Base-by-base conservation (phyloP, 2,329 filamentous ascomycete species). In the Xylaria sp. region DNA sequence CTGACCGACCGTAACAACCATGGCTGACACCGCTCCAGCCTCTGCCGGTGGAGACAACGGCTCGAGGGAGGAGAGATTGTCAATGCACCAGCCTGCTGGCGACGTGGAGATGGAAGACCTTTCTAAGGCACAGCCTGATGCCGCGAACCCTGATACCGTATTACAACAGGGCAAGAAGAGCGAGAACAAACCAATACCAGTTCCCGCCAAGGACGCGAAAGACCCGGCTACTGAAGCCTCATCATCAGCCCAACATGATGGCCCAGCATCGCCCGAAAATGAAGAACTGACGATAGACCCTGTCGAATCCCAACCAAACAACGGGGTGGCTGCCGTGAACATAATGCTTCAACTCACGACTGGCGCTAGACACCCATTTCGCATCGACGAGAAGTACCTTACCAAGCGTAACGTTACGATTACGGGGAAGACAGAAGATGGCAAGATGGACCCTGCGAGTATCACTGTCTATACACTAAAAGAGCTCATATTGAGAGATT, bases 401-500 rank as follows among this genome's bases (percentile, higher is more conserved):
- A 86, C 86, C 63, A 94, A 94, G 81, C 89, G 94, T 69, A 92
- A 91, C 74, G 92, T 97, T 63, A 88, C 87, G 57, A 88, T 96
- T 1, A 91, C 93, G 23, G 90, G 91, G 39, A 82, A 88, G 73
- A 88, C 85, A 10, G 85, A 87, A 68, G 79, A 81, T 32, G 90
- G 89, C 39, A 85, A 82, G 70, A 86, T 88, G 72, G 94, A 98
- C 78, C 94, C 94, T 0, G 94, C 94, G 78, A 92, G 91, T 78
- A 94, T 98, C 82, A 97, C 93, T 74, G 91, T 97, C 60, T 97
- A 98, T 79, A 97, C 93, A 2, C 84, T 98, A 73, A 98, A 98
- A 82, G 94, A 98, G 82, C 84, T 98, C 77, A 97, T 98, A 78
- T 88, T 96, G 84, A 88, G 93, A 76, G 94, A 98, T 80, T 98